A percentile compares a stretch with the other conserved stretches of the same genome.
Evolutionary conservation across 2,329 filamentous ascomycete genomes (phyloP).

Genomic region (Trichoderma atroviride): DNA sequence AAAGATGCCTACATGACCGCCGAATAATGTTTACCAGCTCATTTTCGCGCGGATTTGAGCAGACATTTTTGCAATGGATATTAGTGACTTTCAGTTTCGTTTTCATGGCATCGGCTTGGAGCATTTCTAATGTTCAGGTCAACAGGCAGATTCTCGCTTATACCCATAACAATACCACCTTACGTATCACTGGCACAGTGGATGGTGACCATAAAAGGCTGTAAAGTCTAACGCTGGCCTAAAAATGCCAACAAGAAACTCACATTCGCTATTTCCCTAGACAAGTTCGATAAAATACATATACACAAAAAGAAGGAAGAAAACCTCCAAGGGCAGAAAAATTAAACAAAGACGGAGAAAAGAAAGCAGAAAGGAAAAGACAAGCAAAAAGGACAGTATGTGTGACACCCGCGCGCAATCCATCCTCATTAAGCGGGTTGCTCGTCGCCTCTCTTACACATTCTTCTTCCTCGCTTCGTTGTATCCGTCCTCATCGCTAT

Average conservation of each 20-base stretch:
- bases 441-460: constrained; percentile 27
- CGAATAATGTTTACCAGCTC: not conserved
- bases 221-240: not conserved
- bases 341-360: not conserved
- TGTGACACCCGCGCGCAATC: constrained; percentile 7
- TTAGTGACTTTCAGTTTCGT: too few relatives aligned
- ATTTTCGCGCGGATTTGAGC: not conserved
- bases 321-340: not conserved
- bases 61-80: too few relatives aligned
- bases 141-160: too few relatives aligned
- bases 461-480: constrained; percentile 50
- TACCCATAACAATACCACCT: not conserved
- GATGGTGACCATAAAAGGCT: not conserved
- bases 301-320: not conserved
- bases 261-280: not conserved
- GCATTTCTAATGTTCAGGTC: too few relatives aligned
- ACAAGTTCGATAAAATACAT: not conserved
- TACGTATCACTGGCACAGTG: not conserved
- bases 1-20: not conserved
- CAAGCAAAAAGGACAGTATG: not conserved
- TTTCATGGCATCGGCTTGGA: too few relatives aligned
- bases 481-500: constrained; percentile 48
- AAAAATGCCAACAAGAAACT: not conserved
- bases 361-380: not conserved
- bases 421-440: not conserved